Conservation (phyloP, 2,329 filamentous ascomycete genomes). For the Ophiostoma tasmaniense region DNA sequence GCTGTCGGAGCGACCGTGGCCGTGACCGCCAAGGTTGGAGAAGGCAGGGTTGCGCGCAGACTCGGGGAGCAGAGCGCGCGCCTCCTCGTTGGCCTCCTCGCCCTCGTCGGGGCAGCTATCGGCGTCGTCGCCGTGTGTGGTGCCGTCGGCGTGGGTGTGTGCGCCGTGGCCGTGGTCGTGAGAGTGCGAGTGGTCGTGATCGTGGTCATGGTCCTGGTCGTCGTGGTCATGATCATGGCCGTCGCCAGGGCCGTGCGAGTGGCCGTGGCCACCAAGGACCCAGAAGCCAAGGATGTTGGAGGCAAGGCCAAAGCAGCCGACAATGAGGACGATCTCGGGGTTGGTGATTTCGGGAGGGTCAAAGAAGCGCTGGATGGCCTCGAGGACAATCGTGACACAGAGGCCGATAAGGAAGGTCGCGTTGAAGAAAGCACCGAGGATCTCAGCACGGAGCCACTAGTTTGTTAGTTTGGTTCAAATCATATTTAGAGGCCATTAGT, state of each 20-base stretch:
- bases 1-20: conserved; percentile 20
- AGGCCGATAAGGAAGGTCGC: conserved; percentile 95
- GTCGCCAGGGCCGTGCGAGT: conserved; percentile 58
- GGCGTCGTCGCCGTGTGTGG: conserved; percentile 20
- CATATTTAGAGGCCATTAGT: background rate
- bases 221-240: conserved; percentile 35
- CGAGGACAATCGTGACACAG: conserved; percentile 91
- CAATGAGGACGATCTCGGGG: conserved; percentile 78
- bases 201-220: conserved; percentile 27
- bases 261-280: conserved; percentile 87
- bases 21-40: conserved; percentile 23
- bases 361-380: conserved; percentile 84
- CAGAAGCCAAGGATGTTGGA: conserved; percentile 87
- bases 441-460: conserved; percentile 94
- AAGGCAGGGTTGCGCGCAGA: conserved; percentile 34
- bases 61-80: conserved; percentile 28
- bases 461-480: background rate
- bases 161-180: conserved; percentile 18
- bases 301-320: conserved; percentile 74
- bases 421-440: conserved; percentile 90
- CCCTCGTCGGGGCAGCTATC: conserved; percentile 43
- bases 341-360: conserved; percentile 82
- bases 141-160: conserved; percentile 26
- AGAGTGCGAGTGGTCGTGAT: conserved; percentile 24
- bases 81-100: conserved; percentile 31